Base-by-base conservation (phyloP, 2,329 filamentous ascomycete species). In the Coniosporium uncinatum region DNA sequence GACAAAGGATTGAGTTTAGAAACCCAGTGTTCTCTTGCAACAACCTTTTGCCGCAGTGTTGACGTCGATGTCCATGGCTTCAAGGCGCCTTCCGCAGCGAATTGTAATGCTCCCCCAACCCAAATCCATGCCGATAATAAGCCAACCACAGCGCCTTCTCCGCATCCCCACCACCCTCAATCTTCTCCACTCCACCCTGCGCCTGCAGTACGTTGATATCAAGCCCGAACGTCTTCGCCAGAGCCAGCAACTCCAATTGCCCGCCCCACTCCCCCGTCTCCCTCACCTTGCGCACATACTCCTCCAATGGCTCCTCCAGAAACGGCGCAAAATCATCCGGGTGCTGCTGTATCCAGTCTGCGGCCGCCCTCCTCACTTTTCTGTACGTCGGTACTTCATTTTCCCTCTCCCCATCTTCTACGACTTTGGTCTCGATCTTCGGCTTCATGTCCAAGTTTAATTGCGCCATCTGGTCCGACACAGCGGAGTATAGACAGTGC, bases 201-300 rank as follows among this genome's bases (percentile, higher is more conserved):
- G 76, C 76, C 51, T 96, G 90, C 47, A 98, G 69, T 13, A 98
- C 85, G 55, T 83, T 80, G 47, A 97, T 91, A 55, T 84, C 78
- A 11, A 93, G 79, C 3, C 78, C 78, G 54, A 94, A 97, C 41
- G 78, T 79, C 58, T 79, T 82, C 39, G 91, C 86, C 58, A 98
- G 72, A 19, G 93, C 93, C 61, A 83, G 73, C 42, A 98, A 65
- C 70, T 98, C 93, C 48, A 96, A 64, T 69, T 97, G 88, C 0
- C 93, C 93, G 38, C 93, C 93, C 93, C 93, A 98, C 64, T 95
- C 91, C 0, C 88, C 90, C 37, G 90, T 96, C 44, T 93, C 81
- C 47, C 82, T 70, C 45, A 98, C 87, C 66, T 85, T 88, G 36
- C 67, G 66, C 36, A 87, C 74, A 61, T 97, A 95, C 6, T 68